Evolutionary conservation across 1,284 basidiomycete species (phyloP), one percentile per base, ranked within the genome.

Genomic region (Bondarzewia mesenterica): DNA sequence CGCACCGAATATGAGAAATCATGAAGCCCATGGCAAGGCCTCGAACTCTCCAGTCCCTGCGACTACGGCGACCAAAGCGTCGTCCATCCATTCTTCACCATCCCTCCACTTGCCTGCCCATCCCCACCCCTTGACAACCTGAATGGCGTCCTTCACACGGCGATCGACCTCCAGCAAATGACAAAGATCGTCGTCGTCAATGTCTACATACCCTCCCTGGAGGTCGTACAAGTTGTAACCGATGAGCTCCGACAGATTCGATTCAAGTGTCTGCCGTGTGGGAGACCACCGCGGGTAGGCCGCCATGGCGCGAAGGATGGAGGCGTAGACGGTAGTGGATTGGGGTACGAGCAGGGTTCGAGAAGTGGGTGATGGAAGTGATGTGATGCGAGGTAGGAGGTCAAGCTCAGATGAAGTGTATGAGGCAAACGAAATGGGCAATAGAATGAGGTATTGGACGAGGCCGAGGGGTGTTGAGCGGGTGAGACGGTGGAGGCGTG

Each of bases 211-310:
- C n/a, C n/a, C n/a, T n/a, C n/a, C n/a, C n/a, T n/a, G n/a, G n/a
- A n/a, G n/a, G n/a, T 54, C 51, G 21, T 58, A 54, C 7, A 65
- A 51, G 48, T 63, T 7, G n/a, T n/a, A n/a, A n/a, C n/a, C n/a
- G n/a, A n/a, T n/a, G n/a, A n/a, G n/a, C n/a, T n/a, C n/a, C n/a
- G 61, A 62, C 10, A 66, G 54, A 48, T 68, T 59, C 21, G 60
- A 60, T 27, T 48, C 46, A 42, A 66, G 58, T 21, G 46, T 42
- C 1, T 44, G 52, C 12, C 58, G 56, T 12, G 58, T 61, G 7
- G 56, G 29, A 32, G 44, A 55, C 22, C 14, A 52, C 21, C 44
- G 48, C 12, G 58, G 46, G 48, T 66, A 67, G 21, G 16, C 21
- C 14, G 49, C 44, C 59, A 66, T 62, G 43, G 57, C 56, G 42